phyloP scores from a whole-genome alignment of 2,329 filamentous ascomycete species.

The Huntiella abstrusa region DNA sequence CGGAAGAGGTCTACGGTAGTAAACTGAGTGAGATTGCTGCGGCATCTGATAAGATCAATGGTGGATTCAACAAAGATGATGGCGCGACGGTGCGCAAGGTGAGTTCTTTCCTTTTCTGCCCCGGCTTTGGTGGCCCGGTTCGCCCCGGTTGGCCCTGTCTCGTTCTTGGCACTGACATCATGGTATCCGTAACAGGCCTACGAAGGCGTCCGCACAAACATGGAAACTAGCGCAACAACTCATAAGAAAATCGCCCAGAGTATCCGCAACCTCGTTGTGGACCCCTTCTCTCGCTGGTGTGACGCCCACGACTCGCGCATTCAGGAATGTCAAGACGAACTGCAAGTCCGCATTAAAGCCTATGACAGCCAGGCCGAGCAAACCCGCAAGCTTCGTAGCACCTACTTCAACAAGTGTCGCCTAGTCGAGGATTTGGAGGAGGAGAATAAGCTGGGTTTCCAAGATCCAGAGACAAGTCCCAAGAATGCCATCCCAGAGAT shows the following conservation, averaged over 20 bases:
- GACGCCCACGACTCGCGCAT: conserved; percentile 83
- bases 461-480: conserved; percentile 60
- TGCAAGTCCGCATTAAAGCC: conserved; percentile 76
- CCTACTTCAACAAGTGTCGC: conserved; percentile 98
- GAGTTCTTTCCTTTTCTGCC: conserved; percentile 14
- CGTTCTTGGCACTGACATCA: neutral
- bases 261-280: conserved; percentile 87
- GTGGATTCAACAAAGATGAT: conserved; percentile 79
- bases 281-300: conserved; percentile 89
- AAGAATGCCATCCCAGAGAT: conserved; percentile 60
- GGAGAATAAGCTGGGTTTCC: conserved; percentile 95
- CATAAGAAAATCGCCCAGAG: conserved; percentile 93
- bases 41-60: conserved; percentile 60
- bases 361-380: conserved; percentile 81
- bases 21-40: conserved; percentile 66
- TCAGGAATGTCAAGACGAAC: conserved; percentile 84
- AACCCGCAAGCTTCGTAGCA: conserved; percentile 82
- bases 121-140: conserved; percentile 1
- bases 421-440: conserved; percentile 92
- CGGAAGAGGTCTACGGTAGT: conserved; percentile 75
- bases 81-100: conserved; percentile 93
- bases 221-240: conserved; percentile 74
- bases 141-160: neutral
- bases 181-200: conserved; percentile 45
- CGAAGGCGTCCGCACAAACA: conserved; percentile 79